Conservation (phyloP, 1,139 yeast genomes). For the Saccharomyces pastorianus region DNA sequence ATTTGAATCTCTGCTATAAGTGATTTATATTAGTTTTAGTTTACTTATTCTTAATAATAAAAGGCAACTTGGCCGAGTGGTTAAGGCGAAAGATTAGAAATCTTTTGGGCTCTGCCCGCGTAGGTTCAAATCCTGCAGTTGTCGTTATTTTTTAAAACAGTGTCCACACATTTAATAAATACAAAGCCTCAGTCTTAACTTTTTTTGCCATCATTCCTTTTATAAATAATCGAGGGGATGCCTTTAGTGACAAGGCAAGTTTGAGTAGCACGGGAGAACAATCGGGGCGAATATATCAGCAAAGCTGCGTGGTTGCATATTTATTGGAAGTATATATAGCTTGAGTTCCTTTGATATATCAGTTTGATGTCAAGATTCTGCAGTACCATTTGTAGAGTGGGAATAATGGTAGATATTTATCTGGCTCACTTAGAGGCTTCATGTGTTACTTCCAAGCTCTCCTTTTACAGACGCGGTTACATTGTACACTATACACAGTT, state of each 20-base stretch:
- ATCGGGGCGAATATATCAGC: background rate
- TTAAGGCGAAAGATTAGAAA: constrained; percentile 49
- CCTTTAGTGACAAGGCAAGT: background rate
- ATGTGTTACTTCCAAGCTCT: background rate
- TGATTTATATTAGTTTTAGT: no score
- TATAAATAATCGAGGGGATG: background rate
- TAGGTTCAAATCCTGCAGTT: constrained; percentile 36
- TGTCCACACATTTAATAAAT: background rate
- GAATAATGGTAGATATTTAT: background rate
- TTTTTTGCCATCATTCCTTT: background rate
- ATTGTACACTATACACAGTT: background rate
- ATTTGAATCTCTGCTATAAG: no score
- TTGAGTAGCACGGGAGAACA: background rate
- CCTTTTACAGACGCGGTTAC: background rate
- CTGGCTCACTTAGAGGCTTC: background rate
- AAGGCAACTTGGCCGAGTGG: constrained; percentile 47
- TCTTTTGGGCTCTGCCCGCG: constrained; percentile 42
- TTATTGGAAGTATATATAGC: background rate
- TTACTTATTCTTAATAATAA: no score
- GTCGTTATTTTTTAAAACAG: constrained; percentile 23
- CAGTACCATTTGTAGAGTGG: background rate
- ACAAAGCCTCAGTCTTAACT: background rate
- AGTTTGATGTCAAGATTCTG: background rate
- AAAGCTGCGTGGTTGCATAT: background rate
- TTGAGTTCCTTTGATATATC: background rate